Percentiles rank a stretch among this genome's conserved stretches.
Evolutionary conservation across 2,329 filamentous ascomycete genomes (phyloP).

Genomic region (Reticulascus tulasneorum): DNA sequence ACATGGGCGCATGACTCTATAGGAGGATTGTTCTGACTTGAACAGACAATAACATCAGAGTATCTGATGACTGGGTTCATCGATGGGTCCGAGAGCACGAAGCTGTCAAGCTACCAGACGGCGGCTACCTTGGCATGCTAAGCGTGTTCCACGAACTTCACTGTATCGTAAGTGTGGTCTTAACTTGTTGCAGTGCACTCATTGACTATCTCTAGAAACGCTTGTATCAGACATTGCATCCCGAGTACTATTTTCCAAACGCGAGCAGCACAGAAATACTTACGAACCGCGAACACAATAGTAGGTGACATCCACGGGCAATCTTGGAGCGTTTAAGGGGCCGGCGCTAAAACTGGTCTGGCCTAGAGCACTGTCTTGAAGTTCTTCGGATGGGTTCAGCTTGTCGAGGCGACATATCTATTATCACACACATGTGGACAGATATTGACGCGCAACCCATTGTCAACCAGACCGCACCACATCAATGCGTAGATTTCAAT

Average conservation of each 20-base stretch:
- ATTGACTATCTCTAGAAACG: constrained; percentile 6
- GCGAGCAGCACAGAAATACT: constrained; percentile 6
- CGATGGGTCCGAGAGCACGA: constrained; percentile 11
- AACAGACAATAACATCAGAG: constrained; percentile 10
- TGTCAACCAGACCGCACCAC: constrained; percentile 12
- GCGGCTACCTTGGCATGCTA: constrained; percentile 12
- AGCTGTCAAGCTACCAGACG: constrained; percentile 10
- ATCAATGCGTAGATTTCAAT: constrained; percentile 9
- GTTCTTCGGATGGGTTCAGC: constrained; percentile 11
- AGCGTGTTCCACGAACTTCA: constrained; percentile 12
- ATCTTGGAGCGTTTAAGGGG: fast-evolving
- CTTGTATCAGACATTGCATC: constrained; percentile 9
- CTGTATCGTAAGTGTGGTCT: constrained; percentile 4
- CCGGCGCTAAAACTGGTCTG: neutral
- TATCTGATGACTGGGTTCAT: constrained; percentile 9
- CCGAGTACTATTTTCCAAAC: constrained; percentile 11
- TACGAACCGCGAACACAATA: constrained; percentile 11
- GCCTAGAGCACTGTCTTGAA: constrained; percentile 9
- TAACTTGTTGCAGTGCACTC: neutral
- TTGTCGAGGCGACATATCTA: constrained; percentile 11
- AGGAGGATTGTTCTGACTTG: neutral
- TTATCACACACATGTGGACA: constrained; percentile 14
- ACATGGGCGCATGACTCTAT: neutral
- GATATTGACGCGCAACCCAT: constrained; percentile 11
- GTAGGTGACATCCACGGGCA: neutral